phyloP scores from a whole-genome alignment of 2,329 filamentous ascomycete genomes.

The Phaeosphaeriaceae sp. region DNA sequence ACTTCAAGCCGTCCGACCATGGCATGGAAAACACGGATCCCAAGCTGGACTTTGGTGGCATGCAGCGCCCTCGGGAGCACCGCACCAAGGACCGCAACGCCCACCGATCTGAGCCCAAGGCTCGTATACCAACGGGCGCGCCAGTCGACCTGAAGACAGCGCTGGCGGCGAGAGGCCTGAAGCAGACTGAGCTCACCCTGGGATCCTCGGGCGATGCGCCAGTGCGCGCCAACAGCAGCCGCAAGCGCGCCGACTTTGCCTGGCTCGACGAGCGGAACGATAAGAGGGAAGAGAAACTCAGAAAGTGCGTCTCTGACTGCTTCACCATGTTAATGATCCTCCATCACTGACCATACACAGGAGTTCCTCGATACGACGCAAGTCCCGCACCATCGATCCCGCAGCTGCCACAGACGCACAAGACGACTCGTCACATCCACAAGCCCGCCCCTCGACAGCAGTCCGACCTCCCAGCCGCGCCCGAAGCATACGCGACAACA shows the following conservation, averaged over 20 bases:
- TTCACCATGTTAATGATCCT: conserved; percentile 51
- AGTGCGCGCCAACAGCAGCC: conserved; percentile 41
- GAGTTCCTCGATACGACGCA: conserved; percentile 24
- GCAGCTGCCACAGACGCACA: conserved; percentile 48
- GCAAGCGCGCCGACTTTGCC: conserved; percentile 37
- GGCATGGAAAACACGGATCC: conserved; percentile 46
- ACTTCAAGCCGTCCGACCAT: conserved; percentile 50
- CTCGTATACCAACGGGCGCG: conserved; percentile 38
- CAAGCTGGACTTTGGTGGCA: conserved; percentile 43
- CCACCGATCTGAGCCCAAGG: conserved; percentile 28
- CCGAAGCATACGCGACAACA: conserved; percentile 47
- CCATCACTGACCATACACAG: conserved; percentile 38
- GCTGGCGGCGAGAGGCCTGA: conserved; percentile 31
- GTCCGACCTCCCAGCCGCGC: conserved; percentile 43
- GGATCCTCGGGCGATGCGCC: conserved; percentile 17
- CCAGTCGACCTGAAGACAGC: conserved; percentile 36
- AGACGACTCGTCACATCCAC: conserved; percentile 29
- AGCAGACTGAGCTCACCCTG: conserved; percentile 22
- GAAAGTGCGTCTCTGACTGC: conserved; percentile 42
- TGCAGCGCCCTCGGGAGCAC: conserved; percentile 23
- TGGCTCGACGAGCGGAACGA: conserved; percentile 30
- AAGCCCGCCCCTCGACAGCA: conserved; percentile 25
- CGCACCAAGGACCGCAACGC: conserved; percentile 21
- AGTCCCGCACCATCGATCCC: conserved; percentile 48
- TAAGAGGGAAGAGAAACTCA: conserved; percentile 30